Percentiles rank a stretch among this genome's conserved stretches.
phyloP scores from a whole-genome alignment of 352 stramenopile species.

The Poterioochromonas sp. region DNA sequence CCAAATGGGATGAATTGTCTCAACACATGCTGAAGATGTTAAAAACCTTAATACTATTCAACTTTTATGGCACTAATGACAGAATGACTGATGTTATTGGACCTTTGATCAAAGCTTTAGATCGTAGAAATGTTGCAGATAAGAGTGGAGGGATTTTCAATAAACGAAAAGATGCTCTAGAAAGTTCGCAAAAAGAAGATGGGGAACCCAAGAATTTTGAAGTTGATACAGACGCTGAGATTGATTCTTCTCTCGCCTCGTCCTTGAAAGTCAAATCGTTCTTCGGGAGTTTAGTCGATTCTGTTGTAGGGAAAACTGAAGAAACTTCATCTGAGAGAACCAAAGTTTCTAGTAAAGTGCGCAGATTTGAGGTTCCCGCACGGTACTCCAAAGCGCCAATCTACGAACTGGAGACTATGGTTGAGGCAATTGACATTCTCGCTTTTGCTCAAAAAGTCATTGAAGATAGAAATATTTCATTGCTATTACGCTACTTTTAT shows the following conservation, averaged over 20 bases:
- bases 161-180: background rate
- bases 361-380: background rate
- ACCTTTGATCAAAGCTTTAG: conserved; percentile 38
- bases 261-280: too few relatives aligned
- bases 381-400: conserved; percentile 38
- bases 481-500: conserved; percentile 24
- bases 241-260: background rate
- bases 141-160: background rate
- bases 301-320: background rate
- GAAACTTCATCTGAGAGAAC: background rate
- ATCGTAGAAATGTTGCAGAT: conserved; percentile 32
- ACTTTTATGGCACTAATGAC: conserved; percentile 39
- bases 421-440: conserved; percentile 42
- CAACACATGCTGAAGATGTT: conserved; percentile 40
- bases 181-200: background rate
- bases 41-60: conserved; percentile 39
- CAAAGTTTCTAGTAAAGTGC: background rate
- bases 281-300: background rate
- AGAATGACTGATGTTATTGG: conserved; percentile 39
- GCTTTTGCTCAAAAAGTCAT: conserved; percentile 37
- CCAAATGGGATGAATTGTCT: conserved; percentile 36
- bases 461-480: conserved; percentile 37
- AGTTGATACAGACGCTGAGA: background rate
- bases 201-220: background rate
- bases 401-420: conserved; percentile 43